Evolutionary conservation across 1,139 yeast species (phyloP).

Genomic region (Zygosaccharomyces pseudobailii): DNA sequence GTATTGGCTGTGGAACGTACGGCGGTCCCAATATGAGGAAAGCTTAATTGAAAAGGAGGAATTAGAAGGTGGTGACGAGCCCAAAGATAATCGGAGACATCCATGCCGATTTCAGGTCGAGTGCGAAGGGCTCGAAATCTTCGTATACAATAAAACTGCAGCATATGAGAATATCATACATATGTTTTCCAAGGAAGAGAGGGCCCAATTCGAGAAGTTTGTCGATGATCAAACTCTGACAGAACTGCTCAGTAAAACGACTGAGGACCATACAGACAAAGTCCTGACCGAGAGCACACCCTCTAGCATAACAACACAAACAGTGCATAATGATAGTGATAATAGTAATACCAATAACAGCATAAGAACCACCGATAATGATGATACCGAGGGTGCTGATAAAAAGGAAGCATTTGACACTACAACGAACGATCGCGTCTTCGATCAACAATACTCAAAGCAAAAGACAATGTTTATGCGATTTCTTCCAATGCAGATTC

Average conservation of each 20-base stretch:
- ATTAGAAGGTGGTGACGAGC: slow-evolving; percentile 29
- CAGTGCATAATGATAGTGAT: background rate
- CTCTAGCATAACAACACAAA: slow-evolving; percentile 6
- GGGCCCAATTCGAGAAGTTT: slow-evolving; percentile 26
- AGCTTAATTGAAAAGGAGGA: slow-evolving; percentile 14
- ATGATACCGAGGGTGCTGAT: slow-evolving; percentile 6
- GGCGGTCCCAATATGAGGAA: slow-evolving; percentile 41
- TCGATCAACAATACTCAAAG: slow-evolving; percentile 10
- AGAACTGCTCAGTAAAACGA: slow-evolving; percentile 12
- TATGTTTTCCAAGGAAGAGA: slow-evolving; percentile 36
- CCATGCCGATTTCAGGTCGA: slow-evolving; percentile 59
- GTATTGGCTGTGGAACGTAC: slow-evolving; percentile 67
- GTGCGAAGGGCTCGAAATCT: slow-evolving; percentile 75
- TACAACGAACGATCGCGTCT: slow-evolving; percentile 22
- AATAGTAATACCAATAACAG: slow-evolving; percentile 4
- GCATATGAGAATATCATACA: slow-evolving; percentile 69
- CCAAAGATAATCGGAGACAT: slow-evolving; percentile 40
- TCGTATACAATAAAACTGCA: slow-evolving; percentile 68
- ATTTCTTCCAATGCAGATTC: slow-evolving; percentile 54
- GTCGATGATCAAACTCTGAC: slow-evolving; percentile 17
- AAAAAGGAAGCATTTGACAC: slow-evolving; percentile 7
- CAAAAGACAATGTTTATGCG: slow-evolving; percentile 33
- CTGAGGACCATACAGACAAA: slow-evolving; percentile 15
- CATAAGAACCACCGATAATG: background rate
- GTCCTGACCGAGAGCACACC: slow-evolving; percentile 10